Evolutionary conservation across 768 basidiomycete species (phyloP).

Genomic region (Kwoniella pini): DNA sequence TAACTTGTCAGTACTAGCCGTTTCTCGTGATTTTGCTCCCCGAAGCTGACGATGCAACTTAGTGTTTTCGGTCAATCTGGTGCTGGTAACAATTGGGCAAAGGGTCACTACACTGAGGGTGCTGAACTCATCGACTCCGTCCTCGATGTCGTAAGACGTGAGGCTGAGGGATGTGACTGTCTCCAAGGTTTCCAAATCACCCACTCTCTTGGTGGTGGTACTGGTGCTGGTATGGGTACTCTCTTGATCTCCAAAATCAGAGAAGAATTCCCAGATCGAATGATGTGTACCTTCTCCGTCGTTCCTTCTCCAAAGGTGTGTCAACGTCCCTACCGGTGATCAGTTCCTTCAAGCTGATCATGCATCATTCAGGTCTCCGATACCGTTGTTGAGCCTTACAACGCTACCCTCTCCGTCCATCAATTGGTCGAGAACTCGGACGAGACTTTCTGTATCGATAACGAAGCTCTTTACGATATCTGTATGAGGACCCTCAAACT

Average conservation of each 20-base stretch:
- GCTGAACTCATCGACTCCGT: conserved; percentile 98
- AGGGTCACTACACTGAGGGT: conserved; percentile 68
- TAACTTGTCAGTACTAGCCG: conserved; percentile 64
- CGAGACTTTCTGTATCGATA: conserved; percentile 99
- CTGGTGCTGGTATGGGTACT: conserved; percentile 99
- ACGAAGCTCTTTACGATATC: conserved; percentile 98
- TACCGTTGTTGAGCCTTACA: conserved; percentile 99
- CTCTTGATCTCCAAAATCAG: conserved; percentile 98
- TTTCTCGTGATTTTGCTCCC: background rate
- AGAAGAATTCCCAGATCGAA: conserved; percentile 97
- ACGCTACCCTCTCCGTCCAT: conserved; percentile 96
- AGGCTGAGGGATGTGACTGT: conserved; percentile 95
- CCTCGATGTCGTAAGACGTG: conserved; percentile 96
- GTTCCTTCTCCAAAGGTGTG: conserved; percentile 88
- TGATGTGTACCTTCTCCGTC: conserved; percentile 99
- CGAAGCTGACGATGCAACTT: background rate
- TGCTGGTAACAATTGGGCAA: conserved; percentile 99
- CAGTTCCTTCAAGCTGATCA: conserved; percentile 6
- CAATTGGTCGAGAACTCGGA: conserved; percentile 99
- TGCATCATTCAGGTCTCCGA: conserved; percentile 67
- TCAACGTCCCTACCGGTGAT: background rate
- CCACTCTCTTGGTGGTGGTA: conserved; percentile 97
- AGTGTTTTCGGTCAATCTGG: conserved; percentile 92
- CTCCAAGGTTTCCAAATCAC: conserved; percentile 99
- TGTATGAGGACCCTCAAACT: conserved; percentile 98